phyloP scores from a whole-genome alignment of 2,329 filamentous ascomycete species.

The Neopestalotiopsis sp. region DNA sequence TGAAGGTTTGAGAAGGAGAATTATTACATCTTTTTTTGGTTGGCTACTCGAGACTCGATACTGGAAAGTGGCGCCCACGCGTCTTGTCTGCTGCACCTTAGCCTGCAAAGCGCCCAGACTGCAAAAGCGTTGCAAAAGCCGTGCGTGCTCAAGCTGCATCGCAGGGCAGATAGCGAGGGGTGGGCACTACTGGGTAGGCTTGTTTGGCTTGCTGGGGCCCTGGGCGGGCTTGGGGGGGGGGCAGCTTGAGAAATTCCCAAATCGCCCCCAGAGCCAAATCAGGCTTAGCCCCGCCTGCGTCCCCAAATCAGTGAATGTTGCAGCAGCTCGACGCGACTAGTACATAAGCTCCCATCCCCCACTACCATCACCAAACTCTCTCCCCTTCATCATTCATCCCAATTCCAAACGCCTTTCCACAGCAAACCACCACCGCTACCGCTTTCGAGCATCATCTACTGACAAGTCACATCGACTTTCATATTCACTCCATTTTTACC shows the following conservation, averaged over 20 bases:
- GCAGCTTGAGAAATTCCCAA: background rate
- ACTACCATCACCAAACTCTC: constrained; percentile 43
- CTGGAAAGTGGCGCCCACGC: background rate
- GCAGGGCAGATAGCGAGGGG: background rate
- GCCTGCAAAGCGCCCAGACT: too few species aligned
- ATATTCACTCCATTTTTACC: constrained; percentile 28
- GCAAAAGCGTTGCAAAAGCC: background rate
- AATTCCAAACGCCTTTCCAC: constrained; percentile 12
- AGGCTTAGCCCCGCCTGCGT: constrained; percentile 3
- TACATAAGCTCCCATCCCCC: constrained; percentile 40
- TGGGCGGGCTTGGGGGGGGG: too few species aligned
- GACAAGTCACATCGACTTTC: constrained; percentile 17
- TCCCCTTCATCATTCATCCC: constrained; percentile 34
- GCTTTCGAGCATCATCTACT: constrained; percentile 23
- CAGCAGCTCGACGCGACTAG: constrained; percentile 33
- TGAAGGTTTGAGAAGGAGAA: too few species aligned
- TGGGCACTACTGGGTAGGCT: too few species aligned
- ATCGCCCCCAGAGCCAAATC: background rate
- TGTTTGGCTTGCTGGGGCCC: too few species aligned
- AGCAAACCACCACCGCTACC: constrained; percentile 11
- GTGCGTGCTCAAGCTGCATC: background rate
- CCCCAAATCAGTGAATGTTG: constrained; percentile 24
- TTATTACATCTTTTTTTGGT: too few species aligned
- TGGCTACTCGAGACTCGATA: background rate
- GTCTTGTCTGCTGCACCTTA: background rate